These are phyloP conservation scores for Hypericum perforatum DNA, from an alignment of 345 rosid species.

Conservation along the genomic window DNA sequence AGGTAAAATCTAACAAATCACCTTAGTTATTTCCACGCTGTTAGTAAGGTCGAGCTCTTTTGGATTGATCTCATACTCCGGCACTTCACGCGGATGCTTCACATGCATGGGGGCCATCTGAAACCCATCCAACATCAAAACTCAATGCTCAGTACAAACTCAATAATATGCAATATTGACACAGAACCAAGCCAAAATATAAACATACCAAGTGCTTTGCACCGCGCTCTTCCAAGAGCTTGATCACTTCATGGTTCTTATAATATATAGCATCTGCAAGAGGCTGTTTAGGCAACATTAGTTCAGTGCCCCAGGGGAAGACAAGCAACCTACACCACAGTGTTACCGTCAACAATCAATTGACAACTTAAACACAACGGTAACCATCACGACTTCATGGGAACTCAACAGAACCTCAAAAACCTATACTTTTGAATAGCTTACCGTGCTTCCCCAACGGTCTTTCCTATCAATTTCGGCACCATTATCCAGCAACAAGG, in stretches of 20 bases:
- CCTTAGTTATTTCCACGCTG: constrained; percentile 73
- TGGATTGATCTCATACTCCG: constrained; percentile 78
- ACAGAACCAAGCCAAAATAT: neutral
- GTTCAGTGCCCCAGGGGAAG: no score
- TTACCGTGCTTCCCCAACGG: constrained; percentile 67
- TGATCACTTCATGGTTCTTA: constrained; percentile 66
- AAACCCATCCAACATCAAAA: neutral
- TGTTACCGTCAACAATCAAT: no score
- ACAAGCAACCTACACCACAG: no score
- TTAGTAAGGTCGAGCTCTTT: constrained; percentile 68
- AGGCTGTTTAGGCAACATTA: constrained; percentile 42
- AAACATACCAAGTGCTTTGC: constrained; percentile 68
- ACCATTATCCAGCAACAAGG: constrained; percentile 36
- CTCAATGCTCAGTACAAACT: neutral
- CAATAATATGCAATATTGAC: neutral
- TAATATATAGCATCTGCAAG: constrained; percentile 86
- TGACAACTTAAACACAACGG: no score
- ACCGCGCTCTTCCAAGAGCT: constrained; percentile 67
- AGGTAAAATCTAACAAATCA: constrained; percentile 7
- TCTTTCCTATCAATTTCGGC: constrained; percentile 38
- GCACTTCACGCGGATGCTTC: constrained; percentile 72
- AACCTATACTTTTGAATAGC: neutral
- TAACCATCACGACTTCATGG: no score
- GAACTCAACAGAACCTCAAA: no score
- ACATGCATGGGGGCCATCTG: constrained; percentile 96